Evolutionary conservation across 2,329 filamentous ascomycete genomes (phyloP), one percentile per base, ranked within the genome.

Genomic region (Alternaria sp.): DNA sequence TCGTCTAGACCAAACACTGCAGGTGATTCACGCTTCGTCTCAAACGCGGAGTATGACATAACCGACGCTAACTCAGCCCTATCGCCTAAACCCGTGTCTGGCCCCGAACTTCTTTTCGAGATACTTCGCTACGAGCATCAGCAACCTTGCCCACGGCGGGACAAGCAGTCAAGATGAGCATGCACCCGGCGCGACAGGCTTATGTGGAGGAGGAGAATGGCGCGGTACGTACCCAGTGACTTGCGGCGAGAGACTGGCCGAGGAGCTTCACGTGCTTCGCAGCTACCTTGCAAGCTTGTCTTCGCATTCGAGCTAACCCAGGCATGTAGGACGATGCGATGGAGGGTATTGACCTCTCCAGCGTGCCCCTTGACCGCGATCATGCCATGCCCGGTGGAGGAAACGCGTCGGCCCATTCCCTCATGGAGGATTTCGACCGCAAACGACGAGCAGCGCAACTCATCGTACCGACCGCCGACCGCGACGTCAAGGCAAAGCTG

Each of bases 401-500:
- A 8, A 87, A 92, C 5, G 92, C 95, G 76, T 93, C 92, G 77
- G 93, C 93, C 3, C 94, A 92, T 3, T 92, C 92, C 14, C 89
- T 97, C 56, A 83, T 96, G 20, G 90, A 88, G 34, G 94, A 98
- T 77, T 95, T 99, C 79, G 91, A 93, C 73, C 92, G 94, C 63
- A 97, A 97, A 80, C 89, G 93, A 73, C 87, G 93, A 74, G 94
- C 93, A 11, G 93, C 93, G 18, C 91, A 91, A 11, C 92, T 98
- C 70, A 90, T 92, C 12, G 95, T 99, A 4, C 95, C 94, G 0
- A 99, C 96, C 56, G 94, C 97, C 77, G 95, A 99, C 83, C 89
- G 87, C 63, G 89, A 92, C 71, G 94, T 99, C 49, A 91, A 93
- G 62, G 85, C 89, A 38, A 68, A 64, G 57, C 60, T 71, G 44